phyloP scores from a whole-genome alignment of 768 basidiomycete genomes.

The Leccinum disarticulatum region DNA sequence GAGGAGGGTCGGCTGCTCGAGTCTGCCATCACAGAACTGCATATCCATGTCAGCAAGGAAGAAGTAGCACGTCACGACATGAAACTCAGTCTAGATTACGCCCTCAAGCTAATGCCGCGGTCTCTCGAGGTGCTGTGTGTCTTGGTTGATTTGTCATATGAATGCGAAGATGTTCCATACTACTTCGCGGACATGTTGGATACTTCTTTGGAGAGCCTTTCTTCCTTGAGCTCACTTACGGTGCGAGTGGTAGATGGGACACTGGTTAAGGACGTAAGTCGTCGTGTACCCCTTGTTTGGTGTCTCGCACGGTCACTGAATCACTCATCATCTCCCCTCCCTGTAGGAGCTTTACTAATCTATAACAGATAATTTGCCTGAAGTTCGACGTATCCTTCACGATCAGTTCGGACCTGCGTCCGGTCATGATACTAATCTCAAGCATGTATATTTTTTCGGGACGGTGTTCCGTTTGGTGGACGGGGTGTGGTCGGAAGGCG shows the following conservation, averaged over 20 bases:
- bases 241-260: no score
- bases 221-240: not conserved
- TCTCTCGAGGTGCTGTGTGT: not conserved
- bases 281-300: not conserved
- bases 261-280: not conserved
- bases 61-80: not conserved
- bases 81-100: not conserved
- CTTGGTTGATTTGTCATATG: not conserved
- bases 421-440: not conserved
- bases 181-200: not conserved
- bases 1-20: not conserved
- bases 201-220: not conserved
- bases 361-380: not conserved
- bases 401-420: not conserved
- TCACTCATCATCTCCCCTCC: not conserved
- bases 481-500: constrained; percentile 6
- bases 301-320: not conserved
- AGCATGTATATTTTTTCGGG: not conserved
- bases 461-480: constrained; percentile 1
- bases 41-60: not conserved
- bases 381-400: not conserved
- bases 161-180: no score
- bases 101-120: not conserved
- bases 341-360: not conserved
- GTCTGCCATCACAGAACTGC: not conserved